phyloP scores from a whole-genome alignment of 208 protist genomes.

The Crithidia sp. region DNA sequence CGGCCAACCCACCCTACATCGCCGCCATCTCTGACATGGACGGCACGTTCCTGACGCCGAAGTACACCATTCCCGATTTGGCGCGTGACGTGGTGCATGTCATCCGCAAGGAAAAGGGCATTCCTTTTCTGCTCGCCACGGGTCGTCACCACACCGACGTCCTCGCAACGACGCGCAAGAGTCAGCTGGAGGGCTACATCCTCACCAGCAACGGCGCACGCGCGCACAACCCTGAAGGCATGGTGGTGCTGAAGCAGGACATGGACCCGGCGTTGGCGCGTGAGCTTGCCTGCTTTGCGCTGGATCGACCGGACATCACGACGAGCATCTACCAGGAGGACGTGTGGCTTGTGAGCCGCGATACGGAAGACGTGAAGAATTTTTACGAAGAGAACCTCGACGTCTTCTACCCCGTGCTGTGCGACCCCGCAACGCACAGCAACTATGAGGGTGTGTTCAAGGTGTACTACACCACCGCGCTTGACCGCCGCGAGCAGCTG shows the following conservation, averaged over 20 bases:
- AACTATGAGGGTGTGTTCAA: constrained; percentile 45
- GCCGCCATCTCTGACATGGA: constrained; percentile 60
- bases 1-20: constrained; percentile 20
- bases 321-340: constrained; percentile 53
- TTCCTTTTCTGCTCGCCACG: constrained; percentile 57
- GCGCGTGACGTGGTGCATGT: constrained; percentile 30
- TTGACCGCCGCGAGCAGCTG: constrained; percentile 4
- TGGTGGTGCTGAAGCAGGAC: constrained; percentile 38
- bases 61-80: constrained; percentile 34
- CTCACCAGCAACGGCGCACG: constrained; percentile 59
- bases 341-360: constrained; percentile 29
- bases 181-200: constrained; percentile 41
- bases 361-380: constrained; percentile 31
- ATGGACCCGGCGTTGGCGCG: constrained; percentile 37
- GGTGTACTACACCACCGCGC: constrained; percentile 43
- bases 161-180: constrained; percentile 37
- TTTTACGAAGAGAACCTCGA: constrained; percentile 44
- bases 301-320: constrained; percentile 26
- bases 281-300: constrained; percentile 28
- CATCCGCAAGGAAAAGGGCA: constrained; percentile 16
- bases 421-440: constrained; percentile 25
- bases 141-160: constrained; percentile 57
- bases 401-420: constrained; percentile 31
- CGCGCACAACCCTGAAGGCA: constrained; percentile 39
- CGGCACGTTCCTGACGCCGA: constrained; percentile 49